Conservation (phyloP, 1,139 yeast genomes). For the Lodderomyces metapsilosis region DNA sequence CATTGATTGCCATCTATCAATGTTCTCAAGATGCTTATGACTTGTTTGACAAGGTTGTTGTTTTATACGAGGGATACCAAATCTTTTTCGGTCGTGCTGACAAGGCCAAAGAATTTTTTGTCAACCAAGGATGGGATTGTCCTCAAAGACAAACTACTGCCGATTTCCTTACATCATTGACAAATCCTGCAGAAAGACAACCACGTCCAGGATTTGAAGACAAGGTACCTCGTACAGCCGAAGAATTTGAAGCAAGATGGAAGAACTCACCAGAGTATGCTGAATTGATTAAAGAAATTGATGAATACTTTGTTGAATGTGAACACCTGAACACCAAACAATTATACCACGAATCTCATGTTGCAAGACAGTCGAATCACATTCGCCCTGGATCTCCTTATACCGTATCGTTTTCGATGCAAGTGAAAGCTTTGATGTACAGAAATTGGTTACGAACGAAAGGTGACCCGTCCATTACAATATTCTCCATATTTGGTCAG, state of each 20-base stretch:
- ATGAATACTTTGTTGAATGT: constrained; percentile 16
- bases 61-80: too few relatives aligned
- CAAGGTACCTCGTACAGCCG: constrained; percentile 24
- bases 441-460: constrained; percentile 63
- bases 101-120: too few relatives aligned
- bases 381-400: constrained; percentile 57
- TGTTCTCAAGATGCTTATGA: too few relatives aligned
- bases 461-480: too few relatives aligned
- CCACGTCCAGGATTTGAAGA: constrained; percentile 46
- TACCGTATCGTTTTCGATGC: constrained; percentile 65
- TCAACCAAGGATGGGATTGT: too few relatives aligned
- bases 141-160: too few relatives aligned
- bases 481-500: constrained; percentile 61
- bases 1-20: too few relatives aligned
- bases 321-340: constrained; percentile 19
- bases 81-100: too few relatives aligned
- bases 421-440: constrained; percentile 55
- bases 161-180: constrained; percentile 74
- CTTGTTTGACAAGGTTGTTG: too few relatives aligned
- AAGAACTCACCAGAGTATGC: constrained; percentile 21
- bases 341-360: constrained; percentile 44
- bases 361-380: constrained; percentile 57
- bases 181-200: constrained; percentile 66
- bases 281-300: constrained; percentile 19
- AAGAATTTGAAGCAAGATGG: constrained; percentile 26